Evolutionary conservation across 352 stramenopile genomes (phyloP).

Genomic region (Globisporangium middletonii): DNA sequence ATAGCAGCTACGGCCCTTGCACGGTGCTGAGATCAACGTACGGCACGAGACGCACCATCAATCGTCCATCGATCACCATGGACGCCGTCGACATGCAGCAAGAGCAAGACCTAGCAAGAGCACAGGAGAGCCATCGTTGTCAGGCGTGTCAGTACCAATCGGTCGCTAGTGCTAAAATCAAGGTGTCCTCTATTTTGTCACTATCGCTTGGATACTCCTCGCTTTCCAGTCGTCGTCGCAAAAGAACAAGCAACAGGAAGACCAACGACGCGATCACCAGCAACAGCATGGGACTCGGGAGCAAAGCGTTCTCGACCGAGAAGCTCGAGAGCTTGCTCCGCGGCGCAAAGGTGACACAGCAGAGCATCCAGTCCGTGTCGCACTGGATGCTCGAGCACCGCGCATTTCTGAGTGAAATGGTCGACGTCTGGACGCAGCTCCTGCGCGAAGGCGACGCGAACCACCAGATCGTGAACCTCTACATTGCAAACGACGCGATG

Average conservation of each 20-base stretch:
- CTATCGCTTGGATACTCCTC: no score
- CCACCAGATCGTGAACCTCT: constrained; percentile 80
- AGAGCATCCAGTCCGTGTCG: constrained; percentile 78
- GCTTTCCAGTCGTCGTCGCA: background rate
- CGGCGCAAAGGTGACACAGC: constrained; percentile 68
- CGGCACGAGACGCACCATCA: no score
- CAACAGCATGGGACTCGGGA: constrained; percentile 10
- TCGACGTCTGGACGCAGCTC: constrained; percentile 47
- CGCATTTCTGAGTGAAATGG: constrained; percentile 52
- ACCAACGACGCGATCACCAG: background rate
- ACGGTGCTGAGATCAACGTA: no score
- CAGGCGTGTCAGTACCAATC: no score
- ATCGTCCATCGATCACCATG: no score
- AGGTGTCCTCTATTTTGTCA: no score
- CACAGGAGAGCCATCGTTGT: no score
- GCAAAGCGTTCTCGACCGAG: constrained; percentile 34
- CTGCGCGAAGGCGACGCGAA: constrained; percentile 38
- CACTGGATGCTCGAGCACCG: constrained; percentile 73
- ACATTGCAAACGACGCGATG: constrained; percentile 85
- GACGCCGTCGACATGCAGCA: no score
- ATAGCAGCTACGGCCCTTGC: no score
- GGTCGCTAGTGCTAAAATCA: no score
- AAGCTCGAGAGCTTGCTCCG: constrained; percentile 64
- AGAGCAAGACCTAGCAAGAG: no score
- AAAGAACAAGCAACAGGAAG: constrained; percentile 4